A percentile compares a stretch with the other conserved stretches of the same genome.
Evolutionary conservation across 768 basidiomycete species (phyloP).

Genomic region (Daedalea quercina): DNA sequence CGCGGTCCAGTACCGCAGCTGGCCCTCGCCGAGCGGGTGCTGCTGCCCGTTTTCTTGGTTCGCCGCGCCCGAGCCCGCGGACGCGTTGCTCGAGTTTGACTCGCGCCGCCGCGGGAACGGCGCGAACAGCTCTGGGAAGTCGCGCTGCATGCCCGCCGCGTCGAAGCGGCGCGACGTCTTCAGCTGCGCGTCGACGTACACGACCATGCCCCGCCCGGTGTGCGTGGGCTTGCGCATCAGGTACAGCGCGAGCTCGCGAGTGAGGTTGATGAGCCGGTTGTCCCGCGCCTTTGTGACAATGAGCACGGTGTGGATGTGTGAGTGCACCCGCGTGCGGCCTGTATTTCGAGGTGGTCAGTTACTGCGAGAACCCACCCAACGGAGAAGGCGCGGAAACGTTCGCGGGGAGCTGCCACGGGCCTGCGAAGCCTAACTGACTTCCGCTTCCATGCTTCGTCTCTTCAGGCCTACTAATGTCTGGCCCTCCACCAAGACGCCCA

Average conservation of each 20-base stretch:
- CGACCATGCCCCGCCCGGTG: slow-evolving; percentile 74
- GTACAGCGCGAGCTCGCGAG: slow-evolving; percentile 88
- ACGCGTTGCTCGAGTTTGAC: slow-evolving; percentile 61
- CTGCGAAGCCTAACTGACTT: too few relatives aligned
- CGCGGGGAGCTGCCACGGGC: too few relatives aligned
- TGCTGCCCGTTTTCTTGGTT: slow-evolving; percentile 30
- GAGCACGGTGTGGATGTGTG: slow-evolving; percentile 87
- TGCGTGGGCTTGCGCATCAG: slow-evolving; percentile 80
- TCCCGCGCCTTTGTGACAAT: slow-evolving; percentile 98
- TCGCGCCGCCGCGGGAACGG: slow-evolving; percentile 73
- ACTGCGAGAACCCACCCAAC: too few relatives aligned
- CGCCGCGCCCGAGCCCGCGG: slow-evolving; percentile 40
- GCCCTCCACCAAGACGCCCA: too few relatives aligned
- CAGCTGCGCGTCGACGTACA: slow-evolving; percentile 94
- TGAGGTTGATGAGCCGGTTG: slow-evolving; percentile 92
- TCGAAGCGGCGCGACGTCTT: slow-evolving; percentile 89
- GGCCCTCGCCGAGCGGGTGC: slow-evolving; percentile 61
- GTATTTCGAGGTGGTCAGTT: slow-evolving; percentile 1
- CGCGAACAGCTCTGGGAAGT: slow-evolving; percentile 82
- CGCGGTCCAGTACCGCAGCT: slow-evolving; percentile 95
- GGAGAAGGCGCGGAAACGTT: too few relatives aligned
- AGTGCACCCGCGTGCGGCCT: slow-evolving; percentile 90
- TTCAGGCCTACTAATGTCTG: too few relatives aligned
- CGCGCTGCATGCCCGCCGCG: slow-evolving; percentile 77
- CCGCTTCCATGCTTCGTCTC: too few relatives aligned